phyloP scores from a whole-genome alignment of 1,284 basidiomycete species.

The Trichosporon sp. region DNA sequence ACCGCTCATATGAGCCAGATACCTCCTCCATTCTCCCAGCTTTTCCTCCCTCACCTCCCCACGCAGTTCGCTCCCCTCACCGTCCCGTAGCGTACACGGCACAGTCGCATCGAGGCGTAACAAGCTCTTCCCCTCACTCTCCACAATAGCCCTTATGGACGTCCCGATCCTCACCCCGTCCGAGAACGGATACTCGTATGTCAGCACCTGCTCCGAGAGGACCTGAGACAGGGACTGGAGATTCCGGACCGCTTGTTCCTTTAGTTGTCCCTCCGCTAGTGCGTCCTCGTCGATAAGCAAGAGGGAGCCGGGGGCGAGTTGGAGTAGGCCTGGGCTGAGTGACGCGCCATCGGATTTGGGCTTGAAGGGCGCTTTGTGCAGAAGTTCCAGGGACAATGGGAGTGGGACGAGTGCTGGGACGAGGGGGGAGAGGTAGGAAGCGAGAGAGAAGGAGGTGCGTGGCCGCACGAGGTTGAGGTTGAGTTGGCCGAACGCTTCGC shows the following conservation, averaged over 20 bases:
- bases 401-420: slow-evolving; percentile 29
- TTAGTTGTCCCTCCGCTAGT: slow-evolving; percentile 39
- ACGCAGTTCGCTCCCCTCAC: no score
- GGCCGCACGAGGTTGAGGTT: slow-evolving; percentile 35
- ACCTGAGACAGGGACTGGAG: slow-evolving; percentile 36
- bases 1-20: slow-evolving; percentile 23
- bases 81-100: no score
- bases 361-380: slow-evolving; percentile 34
- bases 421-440: slow-evolving; percentile 18
- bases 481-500: slow-evolving; percentile 39
- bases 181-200: slow-evolving; percentile 47
- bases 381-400: slow-evolving; percentile 32
- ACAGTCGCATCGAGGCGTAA: slow-evolving; percentile 39
- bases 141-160: slow-evolving; percentile 30
- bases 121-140: slow-evolving; percentile 42
- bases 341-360: slow-evolving; percentile 33
- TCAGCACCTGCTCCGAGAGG: slow-evolving; percentile 33
- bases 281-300: slow-evolving; percentile 23
- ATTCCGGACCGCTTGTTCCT: slow-evolving; percentile 40
- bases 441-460: slow-evolving; percentile 10
- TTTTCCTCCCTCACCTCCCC: slow-evolving; percentile 9
- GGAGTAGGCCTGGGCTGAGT: slow-evolving; percentile 41
- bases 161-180: slow-evolving; percentile 44
- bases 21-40: slow-evolving; percentile 25
- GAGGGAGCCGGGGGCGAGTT: slow-evolving; percentile 29